Evolutionary conservation across 2,329 filamentous ascomycete genomes (phyloP).

Genomic region (Penicillium palitans): DNA sequence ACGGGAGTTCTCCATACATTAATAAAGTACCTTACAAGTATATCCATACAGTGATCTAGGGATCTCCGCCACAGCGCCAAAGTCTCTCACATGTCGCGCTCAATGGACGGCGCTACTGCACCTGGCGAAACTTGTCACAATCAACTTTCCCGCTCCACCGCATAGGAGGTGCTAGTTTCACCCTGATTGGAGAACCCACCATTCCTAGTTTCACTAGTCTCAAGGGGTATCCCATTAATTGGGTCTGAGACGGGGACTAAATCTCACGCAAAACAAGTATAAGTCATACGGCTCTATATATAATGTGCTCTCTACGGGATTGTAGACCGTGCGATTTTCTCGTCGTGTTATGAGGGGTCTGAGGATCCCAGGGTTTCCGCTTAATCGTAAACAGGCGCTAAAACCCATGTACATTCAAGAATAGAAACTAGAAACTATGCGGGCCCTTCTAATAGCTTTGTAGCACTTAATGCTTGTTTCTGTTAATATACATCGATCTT

Average conservation of each 20-base stretch:
- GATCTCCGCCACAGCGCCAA: slow-evolving; percentile 25
- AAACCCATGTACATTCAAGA: neutral
- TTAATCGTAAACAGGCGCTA: neutral
- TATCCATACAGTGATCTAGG: neutral
- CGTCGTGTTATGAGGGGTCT: neutral
- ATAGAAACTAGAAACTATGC: neutral
- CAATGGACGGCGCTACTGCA: slow-evolving; percentile 21
- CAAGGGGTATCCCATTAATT: neutral
- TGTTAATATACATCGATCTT: neutral
- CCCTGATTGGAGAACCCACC: slow-evolving; percentile 9
- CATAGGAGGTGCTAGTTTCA: slow-evolving; percentile 1
- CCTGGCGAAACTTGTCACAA: slow-evolving; percentile 25
- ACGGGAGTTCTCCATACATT: neutral
- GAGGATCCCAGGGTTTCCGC: too few species aligned
- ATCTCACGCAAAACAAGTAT: slow-evolving; percentile 2
- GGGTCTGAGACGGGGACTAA: neutral
- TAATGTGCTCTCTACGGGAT: neutral
- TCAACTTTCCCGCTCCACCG: slow-evolving; percentile 16
- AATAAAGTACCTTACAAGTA: neutral
- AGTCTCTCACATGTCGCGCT: slow-evolving; percentile 8
- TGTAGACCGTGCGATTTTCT: neutral
- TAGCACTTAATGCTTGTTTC: neutral
- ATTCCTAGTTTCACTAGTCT: slow-evolving; percentile 17
- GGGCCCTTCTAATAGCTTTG: too few species aligned
- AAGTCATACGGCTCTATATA: neutral